Base-by-base conservation (phyloP, 768 basidiomycete species). In the Tremella mesenterica region DNA sequence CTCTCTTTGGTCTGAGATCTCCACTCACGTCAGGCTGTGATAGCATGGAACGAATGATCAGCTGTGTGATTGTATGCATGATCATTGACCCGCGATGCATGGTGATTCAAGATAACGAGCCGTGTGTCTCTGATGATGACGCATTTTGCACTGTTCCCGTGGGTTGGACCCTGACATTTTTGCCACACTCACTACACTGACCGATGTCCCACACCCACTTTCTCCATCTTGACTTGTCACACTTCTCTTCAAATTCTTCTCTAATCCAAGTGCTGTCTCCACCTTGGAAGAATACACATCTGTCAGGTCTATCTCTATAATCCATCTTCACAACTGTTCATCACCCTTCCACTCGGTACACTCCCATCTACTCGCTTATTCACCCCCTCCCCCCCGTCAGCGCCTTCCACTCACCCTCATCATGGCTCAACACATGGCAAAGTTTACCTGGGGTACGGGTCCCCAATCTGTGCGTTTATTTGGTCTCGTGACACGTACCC, bases 11-110 rank as follows among this genome's bases (percentile, higher is more conserved):
- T 26, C 28, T 13, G 50, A 46, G n/a, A 3, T 25, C 44, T 3
- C 43, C 30, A 48, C 36, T 36, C 21, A 7, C 34, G 14, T 16
- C 36, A 68, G 66, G 72, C 66, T 55, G 58, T 69, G 26, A 62
- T 74, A 23, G 67, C 71, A 39, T 74, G 73, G 73, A 72, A 74
- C 61, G 73, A 74, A 59, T 73, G 58, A 16, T 4, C n/a, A 41
- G n/a, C 38, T 41, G 38, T n/a, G 38, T 41, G 38, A n/a, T 18
- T 41, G 38, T 23, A 41, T 41, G 33, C 38, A 23, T 18, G 8
- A 16, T n/a, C 18, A 41, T 41, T 41, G 38, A 5, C 14, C 23
- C 6, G n/a, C 5, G n/a, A n/a, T 5, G 4, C 38, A 23, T 41
- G n/a, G 8, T 41, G 38, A 5, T 5, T 41, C n/a, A n/a, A n/a